Conservation (phyloP, 2,329 filamentous ascomycete genomes). For the Venturiaceae sp. region DNA sequence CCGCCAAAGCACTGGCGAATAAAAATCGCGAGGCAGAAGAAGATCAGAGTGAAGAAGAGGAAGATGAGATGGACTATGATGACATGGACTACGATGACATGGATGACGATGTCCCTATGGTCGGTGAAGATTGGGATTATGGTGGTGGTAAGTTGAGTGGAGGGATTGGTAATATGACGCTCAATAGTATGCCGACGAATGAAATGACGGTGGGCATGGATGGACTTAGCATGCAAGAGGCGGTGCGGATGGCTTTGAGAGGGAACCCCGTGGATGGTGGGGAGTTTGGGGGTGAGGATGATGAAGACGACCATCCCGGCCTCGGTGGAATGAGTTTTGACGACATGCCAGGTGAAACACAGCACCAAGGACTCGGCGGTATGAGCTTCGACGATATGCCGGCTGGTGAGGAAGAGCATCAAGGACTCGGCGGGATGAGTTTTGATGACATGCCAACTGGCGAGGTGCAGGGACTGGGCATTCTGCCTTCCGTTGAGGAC, state of each 20-base stretch:
- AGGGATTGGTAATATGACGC: conserved; percentile 5
- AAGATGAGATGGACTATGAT: conserved; percentile 21
- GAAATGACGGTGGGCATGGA: not conserved
- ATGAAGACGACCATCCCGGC: not conserved
- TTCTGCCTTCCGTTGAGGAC: not conserved
- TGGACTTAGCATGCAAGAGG: not conserved
- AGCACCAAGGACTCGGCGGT: not conserved
- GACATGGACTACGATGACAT: conserved; percentile 20
- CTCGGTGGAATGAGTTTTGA: not conserved
- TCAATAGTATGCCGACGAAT: not conserved
- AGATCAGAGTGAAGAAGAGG: conserved; percentile 13
- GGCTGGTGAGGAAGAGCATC: not conserved
- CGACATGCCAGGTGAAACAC: not conserved
- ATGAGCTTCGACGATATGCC: conserved; percentile 4
- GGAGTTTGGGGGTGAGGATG: not conserved
- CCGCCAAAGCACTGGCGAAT: conserved; percentile 45
- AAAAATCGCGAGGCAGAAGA: not conserved
- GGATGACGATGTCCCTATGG: conserved; percentile 7
- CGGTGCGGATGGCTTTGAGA: not conserved
- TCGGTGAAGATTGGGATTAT: conserved; percentile 8
- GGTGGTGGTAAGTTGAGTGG: conserved; percentile 2
- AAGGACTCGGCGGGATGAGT: not conserved
- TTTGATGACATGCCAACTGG: conserved; percentile 1
- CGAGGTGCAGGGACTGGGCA: not conserved
- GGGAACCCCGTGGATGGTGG: not conserved